Base-by-base conservation (phyloP, 441 rosid species). In the Populus hybrid region DNA sequence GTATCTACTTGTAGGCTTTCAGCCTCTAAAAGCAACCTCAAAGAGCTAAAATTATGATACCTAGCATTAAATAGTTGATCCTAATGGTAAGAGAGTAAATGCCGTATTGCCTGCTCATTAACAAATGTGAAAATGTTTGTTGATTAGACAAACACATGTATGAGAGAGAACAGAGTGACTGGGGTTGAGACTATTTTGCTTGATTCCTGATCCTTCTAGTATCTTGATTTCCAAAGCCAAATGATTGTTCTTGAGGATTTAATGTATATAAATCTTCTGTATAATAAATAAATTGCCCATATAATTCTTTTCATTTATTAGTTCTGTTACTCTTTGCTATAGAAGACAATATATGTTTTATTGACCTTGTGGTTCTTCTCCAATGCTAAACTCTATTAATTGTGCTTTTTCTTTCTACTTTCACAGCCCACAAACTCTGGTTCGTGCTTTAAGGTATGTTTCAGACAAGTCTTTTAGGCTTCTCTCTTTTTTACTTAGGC, bases 341-440 rank as follows among this genome's bases (percentile, higher is more conserved):
- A 36, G 21, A 61, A 61, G 28, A 21, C 66, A 21, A 10, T 61
- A 61, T 21, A 24, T 26, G 20, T 30, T 12, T 40, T 71, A 36
- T 34, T 8, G 77, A 34, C 74, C 57, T 59, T 71, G 38, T 10
- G 65, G 69, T 68, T 65, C 36, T 61, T 75, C 66, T 69, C 42
- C 66, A 10, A 35, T 69, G 32, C 77, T 84, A 64, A 81, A 26
- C 61, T 59, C 42, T 78, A 59, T 57, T 34, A 18, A 69, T 18
- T 70, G 4, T 53, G 36, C 74, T 40, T 67, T 9, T 42, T 4
- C 35, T 8, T 8, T 64, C 40, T 53, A 70, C 24, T 75, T 82
- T 83, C 89, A 93, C 93, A 97, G 99, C 88, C 99, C 99, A 74
- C 99, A 94, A 86, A 97, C 99, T 30, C 84, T 97, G 87, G 99